phyloP scores from a whole-genome alignment of 148 eudicot genomes.

The Rhododendron kiyosumense region DNA sequence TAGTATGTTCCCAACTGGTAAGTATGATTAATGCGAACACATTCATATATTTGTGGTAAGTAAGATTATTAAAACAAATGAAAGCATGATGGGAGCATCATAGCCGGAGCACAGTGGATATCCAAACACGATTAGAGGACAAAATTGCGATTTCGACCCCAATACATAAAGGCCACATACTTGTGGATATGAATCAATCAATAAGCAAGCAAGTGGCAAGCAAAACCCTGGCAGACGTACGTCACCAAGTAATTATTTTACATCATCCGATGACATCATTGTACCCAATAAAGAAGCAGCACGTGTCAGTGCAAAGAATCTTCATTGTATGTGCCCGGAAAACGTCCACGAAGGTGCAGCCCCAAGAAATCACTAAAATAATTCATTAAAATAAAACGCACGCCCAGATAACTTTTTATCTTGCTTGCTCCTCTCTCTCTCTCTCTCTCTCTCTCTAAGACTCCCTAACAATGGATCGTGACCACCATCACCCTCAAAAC shows the following conservation, averaged over 20 bases:
- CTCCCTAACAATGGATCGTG: neutral
- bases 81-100: too few relatives aligned
- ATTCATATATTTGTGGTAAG: too few relatives aligned
- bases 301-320: neutral
- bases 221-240: too few relatives aligned
- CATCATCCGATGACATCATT: neutral
- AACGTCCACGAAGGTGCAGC: constrained; percentile 7
- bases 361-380: neutral
- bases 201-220: neutral
- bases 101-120: too few relatives aligned
- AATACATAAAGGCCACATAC: neutral
- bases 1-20: too few relatives aligned
- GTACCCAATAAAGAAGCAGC: neutral
- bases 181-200: neutral
- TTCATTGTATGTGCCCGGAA: constrained; percentile 8
- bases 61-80: too few relatives aligned
- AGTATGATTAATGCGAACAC: too few relatives aligned
- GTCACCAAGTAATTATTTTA: neutral
- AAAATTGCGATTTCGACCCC: neutral
- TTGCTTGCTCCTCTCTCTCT: neutral
- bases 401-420: neutral
- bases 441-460: neutral
- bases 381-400: neutral
- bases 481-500: neutral
- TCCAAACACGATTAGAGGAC: too few relatives aligned